Base-by-base conservation (phyloP, 148 eudicot genomes). In the Gaultheria prostrata region DNA sequence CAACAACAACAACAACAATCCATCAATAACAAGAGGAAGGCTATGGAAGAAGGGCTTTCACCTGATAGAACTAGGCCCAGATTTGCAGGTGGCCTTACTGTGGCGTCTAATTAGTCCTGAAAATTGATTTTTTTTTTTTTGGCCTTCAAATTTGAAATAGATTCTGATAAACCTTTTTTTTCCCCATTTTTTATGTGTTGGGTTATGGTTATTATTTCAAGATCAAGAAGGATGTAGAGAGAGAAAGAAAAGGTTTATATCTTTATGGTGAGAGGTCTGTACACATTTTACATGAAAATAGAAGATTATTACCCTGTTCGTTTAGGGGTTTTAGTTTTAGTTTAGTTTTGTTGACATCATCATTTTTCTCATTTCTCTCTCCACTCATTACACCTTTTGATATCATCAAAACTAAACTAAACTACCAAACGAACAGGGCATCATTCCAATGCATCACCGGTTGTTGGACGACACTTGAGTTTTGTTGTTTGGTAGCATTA, bases 1-100 rank as follows among this genome's bases (percentile, higher is more conserved):
- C 28, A 56, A 86, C 86, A 78, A 63, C 70, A 77, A 53, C 84
- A 81, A 76, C 77, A 84, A 78, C 89, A 90, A 83, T 75, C 81
- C 46, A 84, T 48, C 73, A 90, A 82, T 80, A 89, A 80, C 83
- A 95, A 94, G 89, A 93, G 98, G 83, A 92, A 92, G 82, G 82
- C 92, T 69, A 63, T 92, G 75, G 98, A 95, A 73, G 98, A 90
- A 76, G 94, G 89, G 76, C 83, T 90, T 17, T 87, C 95, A 85
- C 92, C 92, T 61, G 93, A 95, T 53, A 94, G 95, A 90, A 92
- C 92, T 80, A 89, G 94, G 83, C 93, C 93, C 35, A 92, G 95
- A 92, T 93, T 89, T 61, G 26, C 28, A 87, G 89, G 74, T 91
- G 98, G 91, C 84, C 87, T 92, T 33, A 84, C 91, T 77, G 91